Base-by-base conservation (phyloP, 2,329 filamentous ascomycete genomes). In the Capronia epimyces region DNA sequence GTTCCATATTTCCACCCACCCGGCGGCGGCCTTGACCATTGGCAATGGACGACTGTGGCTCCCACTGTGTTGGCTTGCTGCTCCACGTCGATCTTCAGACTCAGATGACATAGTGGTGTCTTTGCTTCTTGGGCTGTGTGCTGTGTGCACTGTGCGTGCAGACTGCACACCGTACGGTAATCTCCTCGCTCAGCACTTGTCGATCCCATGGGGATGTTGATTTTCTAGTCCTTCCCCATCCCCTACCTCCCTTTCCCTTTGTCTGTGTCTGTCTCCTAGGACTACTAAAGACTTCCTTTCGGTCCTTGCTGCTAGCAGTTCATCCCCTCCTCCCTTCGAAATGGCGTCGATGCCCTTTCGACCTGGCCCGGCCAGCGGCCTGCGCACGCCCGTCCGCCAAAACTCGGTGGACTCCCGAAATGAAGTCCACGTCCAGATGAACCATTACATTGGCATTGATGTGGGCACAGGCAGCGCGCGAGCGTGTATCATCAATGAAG, bases 401-500 rank as follows among this genome's bases (percentile, higher is more conserved):
- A 66, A 66, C 22, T 68, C 69, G 1, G 65, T 61, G 44, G 71
- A 73, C 62, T 72, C 75, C 43, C 75, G 77, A 59, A 79, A 82
- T 62, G 77, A 81, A 60, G 69, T 82, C 46, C 73, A 73, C 51
- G 71, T 77, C 34, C 75, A 79, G 53, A 67, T 75, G 58, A 76
- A 81, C 62, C 79, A 83, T 64, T 83, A 79, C 66, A 82, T 97
- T 65, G 91, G 91, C 55, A 88, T 98, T 62, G 93, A 98, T 72
- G 91, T 98, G 44, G 93, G 93, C 46, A 98, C 93, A 16, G 93
- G 93, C 49, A 95, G 89, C 67, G 93, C 91, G 32, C 82, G 93
- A 66, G 93, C 93, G 48, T 97, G 93, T 71, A 89, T 98, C 66
- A 95, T 98, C 70, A 88, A 97, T 67, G 80, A 83, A 56, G 83